These are phyloP conservation scores for Auxenochlorella pyrenoidosa DNA, from an alignment of 139 green algal species.

Conservation along the genomic window DNA sequence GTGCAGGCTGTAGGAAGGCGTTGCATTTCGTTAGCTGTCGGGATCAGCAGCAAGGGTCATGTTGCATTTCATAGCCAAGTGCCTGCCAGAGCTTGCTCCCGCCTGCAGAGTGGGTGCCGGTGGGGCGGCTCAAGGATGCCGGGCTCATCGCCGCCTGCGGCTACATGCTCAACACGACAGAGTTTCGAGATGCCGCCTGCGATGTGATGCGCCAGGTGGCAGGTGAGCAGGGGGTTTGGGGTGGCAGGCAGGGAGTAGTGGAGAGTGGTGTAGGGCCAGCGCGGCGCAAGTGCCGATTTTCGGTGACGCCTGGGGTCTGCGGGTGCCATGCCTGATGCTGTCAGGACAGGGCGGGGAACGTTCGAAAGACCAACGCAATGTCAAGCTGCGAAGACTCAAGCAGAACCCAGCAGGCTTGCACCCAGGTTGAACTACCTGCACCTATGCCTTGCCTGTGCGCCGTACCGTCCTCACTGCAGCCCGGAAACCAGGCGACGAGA, in stretches of 20 bases:
- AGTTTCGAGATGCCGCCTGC: slow-evolving; percentile 70
- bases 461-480: neutral
- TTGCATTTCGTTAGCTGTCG: too few species aligned
- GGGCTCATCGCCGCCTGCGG: slow-evolving; percentile 68
- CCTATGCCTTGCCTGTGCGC: neutral
- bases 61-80: too few species aligned
- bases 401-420: neutral
- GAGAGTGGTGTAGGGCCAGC: too few species aligned
- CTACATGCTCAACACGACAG: slow-evolving; percentile 64
- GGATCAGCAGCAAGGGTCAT: too few species aligned
- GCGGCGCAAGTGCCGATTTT: too few species aligned
- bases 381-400: too few species aligned
- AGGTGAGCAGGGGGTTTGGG: neutral
- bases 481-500: slow-evolving; percentile 66
- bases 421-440: neutral
- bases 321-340: too few species aligned
- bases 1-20: too few species aligned
- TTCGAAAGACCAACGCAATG: too few species aligned
- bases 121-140: slow-evolving; percentile 56
- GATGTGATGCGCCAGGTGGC: slow-evolving; percentile 70
- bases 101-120: slow-evolving; percentile 78
- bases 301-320: too few species aligned
- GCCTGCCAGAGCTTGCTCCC: slow-evolving; percentile 4
- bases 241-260: too few species aligned
- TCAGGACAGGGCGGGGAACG: too few species aligned